Conservation (phyloP, 108 stramenopile species). For the Nitzschia sp. region DNA sequence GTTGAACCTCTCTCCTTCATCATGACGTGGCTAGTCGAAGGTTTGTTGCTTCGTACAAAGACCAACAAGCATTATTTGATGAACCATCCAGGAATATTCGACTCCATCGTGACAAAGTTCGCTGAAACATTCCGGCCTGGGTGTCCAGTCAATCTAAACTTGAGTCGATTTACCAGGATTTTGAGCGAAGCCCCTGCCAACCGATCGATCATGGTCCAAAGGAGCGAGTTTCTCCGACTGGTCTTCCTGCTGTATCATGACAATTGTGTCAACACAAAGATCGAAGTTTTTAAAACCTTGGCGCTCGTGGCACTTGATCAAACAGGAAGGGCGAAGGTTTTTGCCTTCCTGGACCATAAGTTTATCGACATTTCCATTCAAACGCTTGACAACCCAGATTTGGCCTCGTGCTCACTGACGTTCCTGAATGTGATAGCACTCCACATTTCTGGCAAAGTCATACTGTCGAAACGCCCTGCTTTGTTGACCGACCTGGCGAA, state of each 20-base stretch:
- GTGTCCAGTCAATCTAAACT: background rate
- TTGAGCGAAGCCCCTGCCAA: conserved; percentile 3
- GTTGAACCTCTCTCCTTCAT: conserved; percentile 6
- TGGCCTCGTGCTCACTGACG: background rate
- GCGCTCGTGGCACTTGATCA: background rate
- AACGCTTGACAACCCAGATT: background rate
- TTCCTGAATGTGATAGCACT: background rate
- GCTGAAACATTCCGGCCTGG: conserved; percentile 3
- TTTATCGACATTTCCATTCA: background rate
- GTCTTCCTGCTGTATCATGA: conserved; percentile 12
- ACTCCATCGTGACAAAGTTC: conserved; percentile 2
- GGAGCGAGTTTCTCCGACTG: background rate
- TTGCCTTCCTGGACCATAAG: background rate
- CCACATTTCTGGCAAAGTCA: background rate
- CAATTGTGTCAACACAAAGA: background rate
- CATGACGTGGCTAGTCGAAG: conserved; percentile 15
- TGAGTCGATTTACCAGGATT: background rate
- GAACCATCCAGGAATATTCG: conserved; percentile 7
- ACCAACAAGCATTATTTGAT: conserved; percentile 11
- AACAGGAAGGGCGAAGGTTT: background rate
- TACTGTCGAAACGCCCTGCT: background rate
- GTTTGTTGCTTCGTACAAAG: conserved; percentile 1
- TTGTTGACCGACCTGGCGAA: background rate
- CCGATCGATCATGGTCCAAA: conserved; percentile 2
- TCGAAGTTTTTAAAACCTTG: conserved; percentile 4